These are phyloP conservation scores for Saccharomyces hybrid DNA, from an alignment of 1,139 yeast species.

Conservation along the genomic window DNA sequence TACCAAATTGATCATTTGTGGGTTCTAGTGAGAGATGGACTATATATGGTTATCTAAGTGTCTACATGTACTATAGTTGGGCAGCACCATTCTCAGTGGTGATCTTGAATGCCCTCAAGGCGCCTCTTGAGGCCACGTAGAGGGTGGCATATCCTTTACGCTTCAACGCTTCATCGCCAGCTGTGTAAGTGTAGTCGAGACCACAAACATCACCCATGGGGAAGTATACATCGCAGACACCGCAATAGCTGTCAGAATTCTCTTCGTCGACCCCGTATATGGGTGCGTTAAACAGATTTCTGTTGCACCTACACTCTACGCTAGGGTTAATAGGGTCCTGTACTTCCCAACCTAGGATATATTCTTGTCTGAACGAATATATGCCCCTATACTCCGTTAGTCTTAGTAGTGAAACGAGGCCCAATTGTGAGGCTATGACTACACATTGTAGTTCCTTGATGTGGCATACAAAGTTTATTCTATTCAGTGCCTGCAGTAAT, in stretches of 20 bases:
- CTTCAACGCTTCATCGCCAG: conserved; percentile 9
- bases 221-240: conserved; percentile 3
- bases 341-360: conserved; percentile 21
- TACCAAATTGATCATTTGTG: neutral
- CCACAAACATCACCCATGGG: conserved; percentile 13
- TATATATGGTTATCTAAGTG: neutral
- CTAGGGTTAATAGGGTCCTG: conserved; percentile 12
- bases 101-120: neutral
- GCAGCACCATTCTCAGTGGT: neutral
- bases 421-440: conserved; percentile 47
- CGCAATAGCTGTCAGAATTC: conserved; percentile 1
- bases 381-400: conserved; percentile 48
- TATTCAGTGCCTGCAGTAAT: conserved; percentile 34
- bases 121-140: conserved; percentile 5
- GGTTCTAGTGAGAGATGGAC: neutral
- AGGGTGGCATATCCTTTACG: conserved; percentile 13
- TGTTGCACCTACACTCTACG: neutral
- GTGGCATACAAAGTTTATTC: conserved; percentile 42
- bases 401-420: conserved; percentile 45
- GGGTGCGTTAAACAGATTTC: neutral
- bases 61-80: neutral
- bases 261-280: neutral
- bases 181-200: conserved; percentile 16
- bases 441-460: conserved; percentile 49
- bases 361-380: conserved; percentile 44